These are phyloP conservation scores for Phyllosticta ampelicida DNA, from an alignment of 2,329 filamentous ascomycete species.

Conservation along the genomic window DNA sequence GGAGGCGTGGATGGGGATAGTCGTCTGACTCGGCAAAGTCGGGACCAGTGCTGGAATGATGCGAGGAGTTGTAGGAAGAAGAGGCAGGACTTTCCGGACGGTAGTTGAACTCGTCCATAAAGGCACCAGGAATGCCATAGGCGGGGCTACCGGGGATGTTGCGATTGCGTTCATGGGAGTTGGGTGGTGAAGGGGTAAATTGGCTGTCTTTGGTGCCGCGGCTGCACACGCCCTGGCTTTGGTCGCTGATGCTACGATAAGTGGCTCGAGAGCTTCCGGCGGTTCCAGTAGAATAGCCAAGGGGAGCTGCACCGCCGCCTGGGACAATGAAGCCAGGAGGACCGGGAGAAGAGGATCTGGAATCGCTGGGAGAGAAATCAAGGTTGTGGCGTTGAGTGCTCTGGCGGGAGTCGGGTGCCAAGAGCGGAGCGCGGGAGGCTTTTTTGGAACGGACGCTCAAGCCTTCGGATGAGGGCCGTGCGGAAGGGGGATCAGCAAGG, in stretches of 20 bases:
- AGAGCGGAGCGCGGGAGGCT: slow-evolving; percentile 12
- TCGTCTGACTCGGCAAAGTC: slow-evolving; percentile 12
- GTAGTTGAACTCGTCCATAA: slow-evolving; percentile 15
- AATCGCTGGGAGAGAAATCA: slow-evolving; percentile 15
- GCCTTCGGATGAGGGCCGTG: slow-evolving; percentile 22
- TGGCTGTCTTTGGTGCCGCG: not conserved
- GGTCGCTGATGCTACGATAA: slow-evolving; percentile 26
- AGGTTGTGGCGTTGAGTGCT: slow-evolving; percentile 19
- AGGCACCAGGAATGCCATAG: slow-evolving; percentile 28
- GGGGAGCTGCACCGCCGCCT: slow-evolving; percentile 35
- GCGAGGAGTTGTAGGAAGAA: slow-evolving; percentile 16
- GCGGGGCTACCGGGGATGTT: slow-evolving; percentile 24
- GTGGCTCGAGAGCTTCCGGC: slow-evolving; percentile 30
- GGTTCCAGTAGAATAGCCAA: slow-evolving; percentile 18
- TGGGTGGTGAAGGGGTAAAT: not conserved
- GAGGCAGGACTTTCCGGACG: slow-evolving; percentile 18
- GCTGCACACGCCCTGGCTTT: not conserved
- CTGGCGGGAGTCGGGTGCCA: slow-evolving; percentile 20
- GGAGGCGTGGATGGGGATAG: slow-evolving; percentile 16
- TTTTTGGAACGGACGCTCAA: slow-evolving; percentile 25
- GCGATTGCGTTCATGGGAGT: not conserved
- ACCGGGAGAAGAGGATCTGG: slow-evolving; percentile 14
- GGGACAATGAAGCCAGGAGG: slow-evolving; percentile 38
- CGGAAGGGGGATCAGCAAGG: slow-evolving; percentile 18
- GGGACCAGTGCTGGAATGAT: slow-evolving; percentile 11